Conservation (phyloP, 768 basidiomycete genomes). For the Glaciozyma antarctica region DNA sequence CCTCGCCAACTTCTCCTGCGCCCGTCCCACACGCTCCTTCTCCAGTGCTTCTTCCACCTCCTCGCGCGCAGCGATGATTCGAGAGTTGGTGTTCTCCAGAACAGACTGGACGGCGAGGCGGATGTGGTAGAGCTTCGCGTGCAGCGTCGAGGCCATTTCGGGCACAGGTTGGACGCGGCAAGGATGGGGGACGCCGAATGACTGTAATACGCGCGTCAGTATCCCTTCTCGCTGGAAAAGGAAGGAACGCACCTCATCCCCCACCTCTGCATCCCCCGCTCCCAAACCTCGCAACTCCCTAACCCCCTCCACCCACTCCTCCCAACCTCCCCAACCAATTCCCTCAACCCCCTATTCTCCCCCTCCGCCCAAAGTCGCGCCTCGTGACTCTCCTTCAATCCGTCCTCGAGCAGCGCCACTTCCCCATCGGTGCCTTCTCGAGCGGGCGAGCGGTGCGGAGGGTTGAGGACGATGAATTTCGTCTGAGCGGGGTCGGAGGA, state of each 20-base stretch:
- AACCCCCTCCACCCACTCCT: slow-evolving; percentile 13
- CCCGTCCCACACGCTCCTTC: not conserved
- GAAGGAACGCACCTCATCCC: slow-evolving; percentile 12
- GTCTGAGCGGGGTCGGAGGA: slow-evolving; percentile 14
- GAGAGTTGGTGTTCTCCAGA: not conserved
- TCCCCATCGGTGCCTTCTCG: not conserved
- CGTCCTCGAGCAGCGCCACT: slow-evolving; percentile 1
- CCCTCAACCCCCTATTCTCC: slow-evolving; percentile 6
- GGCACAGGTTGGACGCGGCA: slow-evolving; percentile 9
- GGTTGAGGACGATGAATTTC: slow-evolving; percentile 15
- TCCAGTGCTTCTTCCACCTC: slow-evolving; percentile 11
- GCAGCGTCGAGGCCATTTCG: slow-evolving; percentile 2
- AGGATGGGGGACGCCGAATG: slow-evolving; percentile 7
- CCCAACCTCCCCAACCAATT: slow-evolving; percentile 19
- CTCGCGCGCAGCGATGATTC: not conserved
- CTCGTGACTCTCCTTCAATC: not conserved
- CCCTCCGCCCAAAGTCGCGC: not conserved
- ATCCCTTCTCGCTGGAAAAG: accelerated
- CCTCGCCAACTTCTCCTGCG: not conserved
- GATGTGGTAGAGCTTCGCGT: slow-evolving; percentile 17
- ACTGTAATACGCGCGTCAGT: not conserved
- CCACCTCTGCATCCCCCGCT: not conserved
- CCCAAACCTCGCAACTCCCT: not conserved
- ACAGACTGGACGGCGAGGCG: slow-evolving; percentile 9
- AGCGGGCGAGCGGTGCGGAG: not conserved